Conservation (phyloP, 345 rosid genomes). For the Ricinus communis region DNA sequence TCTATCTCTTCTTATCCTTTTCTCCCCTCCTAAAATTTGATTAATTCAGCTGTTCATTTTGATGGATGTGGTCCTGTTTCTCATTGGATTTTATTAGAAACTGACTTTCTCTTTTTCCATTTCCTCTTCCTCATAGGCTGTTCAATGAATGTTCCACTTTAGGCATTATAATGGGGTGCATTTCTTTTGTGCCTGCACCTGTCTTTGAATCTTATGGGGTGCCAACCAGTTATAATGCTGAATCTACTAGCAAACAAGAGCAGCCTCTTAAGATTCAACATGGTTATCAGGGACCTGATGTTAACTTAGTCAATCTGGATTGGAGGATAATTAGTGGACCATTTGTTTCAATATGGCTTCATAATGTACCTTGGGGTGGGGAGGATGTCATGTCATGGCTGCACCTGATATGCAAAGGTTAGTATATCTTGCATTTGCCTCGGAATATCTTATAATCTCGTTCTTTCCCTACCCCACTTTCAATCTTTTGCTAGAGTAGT, state of each 20-base stretch:
- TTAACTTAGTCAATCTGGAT: slow-evolving; percentile 39
- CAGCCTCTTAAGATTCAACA: slow-evolving; percentile 24
- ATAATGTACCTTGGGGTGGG: slow-evolving; percentile 93
- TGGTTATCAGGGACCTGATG: slow-evolving; percentile 69
- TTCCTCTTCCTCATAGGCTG: slow-evolving; percentile 45
- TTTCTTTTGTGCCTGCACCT: slow-evolving; percentile 89
- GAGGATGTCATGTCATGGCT: slow-evolving; percentile 76
- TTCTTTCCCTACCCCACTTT: no score
- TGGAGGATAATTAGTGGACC: slow-evolving; percentile 93
- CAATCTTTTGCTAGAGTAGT: no score
- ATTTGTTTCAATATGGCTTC: slow-evolving; percentile 93
- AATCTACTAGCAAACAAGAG: slow-evolving; percentile 27
- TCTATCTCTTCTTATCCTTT: neutral
- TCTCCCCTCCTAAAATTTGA: neutral
- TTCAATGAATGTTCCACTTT: slow-evolving; percentile 61
- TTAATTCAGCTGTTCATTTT: neutral
- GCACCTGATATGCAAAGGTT: slow-evolving; percentile 96
- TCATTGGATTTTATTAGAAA: neutral
- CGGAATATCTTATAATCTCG: no score
- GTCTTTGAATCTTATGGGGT: slow-evolving; percentile 78
- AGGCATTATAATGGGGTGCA: slow-evolving; percentile 71
- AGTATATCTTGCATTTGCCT: slow-evolving; percentile 21
- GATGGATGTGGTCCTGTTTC: no score
- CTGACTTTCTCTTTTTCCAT: slow-evolving; percentile 3
- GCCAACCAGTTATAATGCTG: slow-evolving; percentile 42